phyloP scores from a whole-genome alignment of 140 eudicot genomes.

The Anethum foeniculum region DNA sequence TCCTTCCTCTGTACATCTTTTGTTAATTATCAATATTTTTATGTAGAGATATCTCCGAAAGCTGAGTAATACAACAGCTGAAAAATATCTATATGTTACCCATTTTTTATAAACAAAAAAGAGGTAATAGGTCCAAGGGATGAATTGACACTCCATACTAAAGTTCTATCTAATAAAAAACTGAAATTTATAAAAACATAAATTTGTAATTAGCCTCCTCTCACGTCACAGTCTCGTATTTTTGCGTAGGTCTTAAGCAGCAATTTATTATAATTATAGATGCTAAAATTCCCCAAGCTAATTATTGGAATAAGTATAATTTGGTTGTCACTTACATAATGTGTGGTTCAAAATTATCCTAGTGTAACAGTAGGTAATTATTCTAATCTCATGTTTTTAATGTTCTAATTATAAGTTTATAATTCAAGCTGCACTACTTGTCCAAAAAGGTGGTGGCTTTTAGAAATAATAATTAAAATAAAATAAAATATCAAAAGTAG shows the following conservation, averaged over 20 bases:
- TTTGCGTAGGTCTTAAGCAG: background rate
- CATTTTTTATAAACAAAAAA: too few species aligned
- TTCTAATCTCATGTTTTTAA: background rate
- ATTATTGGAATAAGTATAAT: background rate
- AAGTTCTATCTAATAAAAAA: background rate
- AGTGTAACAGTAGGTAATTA: too few species aligned
- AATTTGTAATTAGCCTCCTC: background rate
- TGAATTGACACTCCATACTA: background rate
- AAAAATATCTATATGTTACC: too few species aligned
- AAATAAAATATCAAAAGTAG: background rate
- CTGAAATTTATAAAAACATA: too few species aligned
- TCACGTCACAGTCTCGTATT: background rate
- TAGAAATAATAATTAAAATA: background rate
- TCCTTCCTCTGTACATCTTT: too few species aligned
- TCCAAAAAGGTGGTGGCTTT: background rate
- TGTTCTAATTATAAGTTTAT: background rate
- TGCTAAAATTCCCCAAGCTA: background rate
- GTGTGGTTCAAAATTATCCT: background rate
- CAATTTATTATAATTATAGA: background rate
- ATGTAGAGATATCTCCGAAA: too few species aligned
- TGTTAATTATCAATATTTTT: too few species aligned
- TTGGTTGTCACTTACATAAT: background rate
- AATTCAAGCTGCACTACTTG: background rate
- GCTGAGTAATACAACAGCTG: too few species aligned
- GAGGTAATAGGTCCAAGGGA: background rate